Conservation (phyloP, 2,329 filamentous ascomycete species). For the Exophiala spinifera region DNA sequence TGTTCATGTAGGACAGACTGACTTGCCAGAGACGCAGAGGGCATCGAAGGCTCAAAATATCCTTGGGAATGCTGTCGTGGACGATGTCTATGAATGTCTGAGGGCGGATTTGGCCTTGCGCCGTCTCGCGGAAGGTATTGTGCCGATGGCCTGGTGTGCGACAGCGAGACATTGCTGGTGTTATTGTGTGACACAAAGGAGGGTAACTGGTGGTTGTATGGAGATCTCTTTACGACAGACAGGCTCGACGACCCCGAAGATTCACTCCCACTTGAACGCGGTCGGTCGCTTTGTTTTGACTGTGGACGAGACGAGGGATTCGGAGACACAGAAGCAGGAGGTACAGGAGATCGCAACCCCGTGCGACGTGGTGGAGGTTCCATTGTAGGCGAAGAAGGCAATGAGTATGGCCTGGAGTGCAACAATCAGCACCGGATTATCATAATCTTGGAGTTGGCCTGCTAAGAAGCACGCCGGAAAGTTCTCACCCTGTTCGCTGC, state of each 20-base stretch:
- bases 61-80: conserved; percentile 59
- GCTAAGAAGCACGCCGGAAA: too few species aligned
- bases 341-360: conserved; percentile 25
- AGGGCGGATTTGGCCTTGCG: conserved; percentile 33
- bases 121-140: conserved; percentile 41
- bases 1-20: conserved; percentile 34
- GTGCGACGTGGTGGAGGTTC: conserved; percentile 22
- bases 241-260: conserved; percentile 46
- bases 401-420: not conserved
- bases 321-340: conserved; percentile 27
- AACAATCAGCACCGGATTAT: too few species aligned
- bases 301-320: conserved; percentile 22
- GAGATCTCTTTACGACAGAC: conserved; percentile 40
- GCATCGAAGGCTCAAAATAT: conserved; percentile 64
- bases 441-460: too few species aligned
- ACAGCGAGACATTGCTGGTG: conserved; percentile 37
- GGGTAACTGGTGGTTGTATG: conserved; percentile 35
- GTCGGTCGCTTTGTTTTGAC: conserved; percentile 33
- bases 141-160: conserved; percentile 36
- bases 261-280: conserved; percentile 46
- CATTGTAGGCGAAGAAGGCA: conserved; percentile 1
- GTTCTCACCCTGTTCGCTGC: too few species aligned
- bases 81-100: conserved; percentile 41
- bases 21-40: conserved; percentile 47
- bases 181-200: conserved; percentile 28